Conservation (phyloP, 2,329 filamentous ascomycete genomes). For the Penicillium sp. region DNA sequence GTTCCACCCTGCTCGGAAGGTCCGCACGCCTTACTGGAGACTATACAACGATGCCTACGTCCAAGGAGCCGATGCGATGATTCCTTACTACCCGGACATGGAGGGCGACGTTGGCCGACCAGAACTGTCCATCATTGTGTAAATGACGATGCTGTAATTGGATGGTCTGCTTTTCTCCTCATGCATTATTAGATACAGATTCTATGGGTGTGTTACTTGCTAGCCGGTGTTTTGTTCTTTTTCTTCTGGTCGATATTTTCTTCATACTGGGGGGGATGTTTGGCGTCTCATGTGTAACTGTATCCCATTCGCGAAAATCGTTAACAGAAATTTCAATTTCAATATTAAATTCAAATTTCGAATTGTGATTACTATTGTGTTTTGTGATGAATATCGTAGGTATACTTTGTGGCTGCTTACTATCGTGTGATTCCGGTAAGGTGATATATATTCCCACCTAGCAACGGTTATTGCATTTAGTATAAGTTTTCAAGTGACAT, state of each 20-base stretch:
- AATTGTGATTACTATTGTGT: not conserved
- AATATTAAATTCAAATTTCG: not conserved
- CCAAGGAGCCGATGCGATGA: slow-evolving; percentile 83
- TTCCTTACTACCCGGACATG: slow-evolving; percentile 86
- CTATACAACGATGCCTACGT: slow-evolving; percentile 97
- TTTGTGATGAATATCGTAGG: not conserved
- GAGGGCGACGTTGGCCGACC: slow-evolving; percentile 71
- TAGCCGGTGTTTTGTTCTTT: slow-evolving; percentile 17
- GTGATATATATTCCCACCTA: not conserved
- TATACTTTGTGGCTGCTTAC: slow-evolving; percentile 1
- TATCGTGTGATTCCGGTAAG: not conserved
- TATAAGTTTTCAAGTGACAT: not conserved
- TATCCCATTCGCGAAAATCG: slow-evolving; percentile 18
- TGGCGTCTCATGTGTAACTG: slow-evolving; percentile 17
- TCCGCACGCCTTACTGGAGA: slow-evolving; percentile 88
- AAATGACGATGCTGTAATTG: slow-evolving; percentile 30
- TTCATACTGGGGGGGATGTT: slow-evolving; percentile 16
- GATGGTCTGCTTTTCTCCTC: slow-evolving; percentile 12
- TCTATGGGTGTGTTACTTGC: slow-evolving; percentile 12
- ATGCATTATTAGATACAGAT: slow-evolving; percentile 18
- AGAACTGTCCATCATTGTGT: slow-evolving; percentile 76
- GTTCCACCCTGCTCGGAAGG: slow-evolving; percentile 93
- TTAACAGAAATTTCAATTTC: slow-evolving; percentile 3
- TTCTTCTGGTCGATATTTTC: slow-evolving; percentile 5
- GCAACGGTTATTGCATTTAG: too few relatives aligned